Conservation (phyloP, 2,329 filamentous ascomycete species). For the Cercospora nicotianae region DNA sequence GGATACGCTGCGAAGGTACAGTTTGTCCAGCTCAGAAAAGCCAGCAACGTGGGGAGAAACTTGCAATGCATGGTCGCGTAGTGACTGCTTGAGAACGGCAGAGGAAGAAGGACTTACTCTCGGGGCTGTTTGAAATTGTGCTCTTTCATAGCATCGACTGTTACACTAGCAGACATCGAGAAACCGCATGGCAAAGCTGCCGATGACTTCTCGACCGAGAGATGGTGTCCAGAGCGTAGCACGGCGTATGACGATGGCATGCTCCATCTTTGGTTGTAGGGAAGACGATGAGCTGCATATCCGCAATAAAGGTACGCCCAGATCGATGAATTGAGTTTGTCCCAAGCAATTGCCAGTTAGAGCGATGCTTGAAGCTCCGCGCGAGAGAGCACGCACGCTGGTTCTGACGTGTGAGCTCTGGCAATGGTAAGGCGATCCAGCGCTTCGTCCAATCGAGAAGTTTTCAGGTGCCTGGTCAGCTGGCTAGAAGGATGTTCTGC, state of each 20-base stretch:
- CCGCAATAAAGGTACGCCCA: background rate
- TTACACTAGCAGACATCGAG: background rate
- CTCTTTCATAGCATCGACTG: background rate
- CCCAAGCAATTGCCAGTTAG: background rate
- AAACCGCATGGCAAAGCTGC: background rate
- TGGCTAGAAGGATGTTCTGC: background rate
- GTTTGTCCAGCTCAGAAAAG: background rate
- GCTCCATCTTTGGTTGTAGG: background rate
- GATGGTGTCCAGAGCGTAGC: background rate
- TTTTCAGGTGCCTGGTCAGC: background rate
- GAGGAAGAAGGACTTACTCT: background rate
- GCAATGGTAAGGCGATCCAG: background rate
- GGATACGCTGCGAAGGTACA: background rate
- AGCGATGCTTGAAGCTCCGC: background rate
- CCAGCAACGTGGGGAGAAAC: background rate
- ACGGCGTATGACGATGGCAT: background rate
- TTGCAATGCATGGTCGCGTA: background rate
- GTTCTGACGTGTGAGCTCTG: background rate
- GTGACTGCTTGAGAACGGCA: background rate
- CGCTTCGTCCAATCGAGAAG: background rate
- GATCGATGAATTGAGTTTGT: background rate
- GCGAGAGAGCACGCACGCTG: background rate
- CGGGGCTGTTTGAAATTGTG: background rate
- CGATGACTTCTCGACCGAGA: background rate
- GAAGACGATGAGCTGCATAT: background rate